Percentiles rank a stretch among this genome's conserved stretches.
phyloP scores from a whole-genome alignment of 768 basidiomycete genomes.

The Russula abietina region DNA sequence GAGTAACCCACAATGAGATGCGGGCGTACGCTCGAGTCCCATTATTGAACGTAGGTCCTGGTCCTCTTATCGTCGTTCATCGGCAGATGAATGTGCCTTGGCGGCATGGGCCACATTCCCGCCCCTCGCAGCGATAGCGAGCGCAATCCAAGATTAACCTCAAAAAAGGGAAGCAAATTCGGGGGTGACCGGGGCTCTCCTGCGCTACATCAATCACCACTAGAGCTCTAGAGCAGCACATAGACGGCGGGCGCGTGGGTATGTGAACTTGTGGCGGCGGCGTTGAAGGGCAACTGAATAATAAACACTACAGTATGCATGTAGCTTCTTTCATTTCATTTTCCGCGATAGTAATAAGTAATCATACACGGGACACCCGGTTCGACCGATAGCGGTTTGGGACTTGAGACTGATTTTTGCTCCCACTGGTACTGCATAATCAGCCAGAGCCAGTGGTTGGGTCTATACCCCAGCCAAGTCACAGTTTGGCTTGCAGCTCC shows the following conservation, averaged over 20 bases:
- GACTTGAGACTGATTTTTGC: too few species aligned
- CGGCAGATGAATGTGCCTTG: not conserved
- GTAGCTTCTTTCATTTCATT: not conserved
- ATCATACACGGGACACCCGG: not conserved
- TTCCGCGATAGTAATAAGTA: not conserved
- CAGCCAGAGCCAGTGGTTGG: too few species aligned
- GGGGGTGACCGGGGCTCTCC: not conserved
- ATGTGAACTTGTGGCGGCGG: not conserved
- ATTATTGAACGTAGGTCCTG: not conserved
- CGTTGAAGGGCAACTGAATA: not conserved
- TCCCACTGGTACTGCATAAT: too few species aligned
- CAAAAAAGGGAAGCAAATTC: not conserved
- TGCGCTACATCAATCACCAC: not conserved
- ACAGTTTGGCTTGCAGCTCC: conserved; percentile 53
- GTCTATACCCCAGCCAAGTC: too few species aligned
- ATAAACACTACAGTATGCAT: too few species aligned
- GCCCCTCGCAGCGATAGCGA: not conserved
- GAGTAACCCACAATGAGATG: not conserved
- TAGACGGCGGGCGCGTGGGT: not conserved
- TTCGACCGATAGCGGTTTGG: not conserved
- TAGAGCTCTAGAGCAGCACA: not conserved
- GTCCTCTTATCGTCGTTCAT: not conserved
- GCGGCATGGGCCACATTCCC: not conserved
- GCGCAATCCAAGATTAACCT: not conserved
- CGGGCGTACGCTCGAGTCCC: not conserved